Base-by-base conservation (phyloP, 2,329 filamentous ascomycete species). In the Phyllachora maydis region DNA sequence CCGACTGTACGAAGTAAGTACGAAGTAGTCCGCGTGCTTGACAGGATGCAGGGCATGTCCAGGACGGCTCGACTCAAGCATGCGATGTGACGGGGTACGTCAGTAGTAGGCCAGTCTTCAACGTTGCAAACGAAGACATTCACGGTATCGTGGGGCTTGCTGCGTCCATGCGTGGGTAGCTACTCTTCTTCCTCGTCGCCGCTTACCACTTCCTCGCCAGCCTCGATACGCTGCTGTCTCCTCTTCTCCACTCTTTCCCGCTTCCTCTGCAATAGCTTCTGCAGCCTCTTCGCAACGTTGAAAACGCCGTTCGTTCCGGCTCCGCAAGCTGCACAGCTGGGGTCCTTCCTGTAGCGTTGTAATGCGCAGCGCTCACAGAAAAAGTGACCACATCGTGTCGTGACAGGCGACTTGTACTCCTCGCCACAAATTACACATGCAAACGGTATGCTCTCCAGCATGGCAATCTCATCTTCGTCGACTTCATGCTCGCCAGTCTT, bases 301-400 rank as follows among this genome's bases (percentile, higher is more conserved):
- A 95, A 95, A 0, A 90, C 78, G 1, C 88, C 88, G 15, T 74
- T 72, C 0, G 83, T 95, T 4, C 81, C 77, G 1, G 71, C 59
- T 1, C 79, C 77, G 43, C 88, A 95, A 4, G 75, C 76, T 3
- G 78, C 79, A 45, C 88, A 95, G 3, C 66, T 68, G 4, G 83
- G 83, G 36, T 83, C 79, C 41, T 79, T 88, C 31, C 76, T 62
- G 43, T 93, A 95, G 33, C 83, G 54, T 42, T 77, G 69, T 36
- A 95, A 53, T 14, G 88, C 88, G 46, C 88, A 98, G 1, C 63
- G 58, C 45, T 93, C 77, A 43, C 88, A 98, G 41, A 95, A 95
- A 46, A 95, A 95, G 45, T 98, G 88, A 0, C 81, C 77, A 35
- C 88, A 98, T 33, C 81, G 75, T 8, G 88, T 95, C 13, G 85